These are phyloP conservation scores for Solanum microdontum DNA, from an alignment of 257 asterid genomes.

Conservation along the genomic window DNA sequence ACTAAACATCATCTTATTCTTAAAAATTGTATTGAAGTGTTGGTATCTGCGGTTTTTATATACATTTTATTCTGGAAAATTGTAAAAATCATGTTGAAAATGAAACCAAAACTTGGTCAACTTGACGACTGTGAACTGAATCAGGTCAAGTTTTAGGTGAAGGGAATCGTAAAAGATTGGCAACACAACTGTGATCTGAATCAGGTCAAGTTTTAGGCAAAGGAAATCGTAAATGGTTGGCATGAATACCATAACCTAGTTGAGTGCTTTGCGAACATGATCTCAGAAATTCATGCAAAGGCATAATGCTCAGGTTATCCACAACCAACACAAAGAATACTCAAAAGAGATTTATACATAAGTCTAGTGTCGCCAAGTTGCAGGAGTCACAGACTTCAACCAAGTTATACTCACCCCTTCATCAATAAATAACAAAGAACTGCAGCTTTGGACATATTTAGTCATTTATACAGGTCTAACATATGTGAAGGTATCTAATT, in stretches of 20 bases:
- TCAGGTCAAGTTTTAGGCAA: neutral
- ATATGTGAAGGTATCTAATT: neutral
- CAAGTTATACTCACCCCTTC: neutral
- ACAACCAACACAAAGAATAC: neutral
- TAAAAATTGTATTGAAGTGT: neutral
- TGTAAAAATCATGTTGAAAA: neutral
- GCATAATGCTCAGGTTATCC: neutral
- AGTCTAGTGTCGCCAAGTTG: neutral
- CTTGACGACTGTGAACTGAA: neutral
- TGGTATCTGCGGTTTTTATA: neutral
- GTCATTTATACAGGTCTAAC: neutral
- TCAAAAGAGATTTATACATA: neutral
- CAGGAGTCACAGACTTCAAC: neutral
- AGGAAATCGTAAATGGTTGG: neutral
- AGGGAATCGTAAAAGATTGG: neutral
- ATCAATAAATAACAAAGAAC: neutral
- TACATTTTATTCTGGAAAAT: neutral
- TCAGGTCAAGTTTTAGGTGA: neutral
- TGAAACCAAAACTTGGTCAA: neutral
- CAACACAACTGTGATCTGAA: neutral
- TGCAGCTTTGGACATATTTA: neutral
- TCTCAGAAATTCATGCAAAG: neutral
- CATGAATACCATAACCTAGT: neutral
- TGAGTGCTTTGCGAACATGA: neutral
- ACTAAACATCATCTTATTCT: neutral